Conservation (phyloP, 2,329 filamentous ascomycete species). For the Sporothrix brunneoviolacea region DNA sequence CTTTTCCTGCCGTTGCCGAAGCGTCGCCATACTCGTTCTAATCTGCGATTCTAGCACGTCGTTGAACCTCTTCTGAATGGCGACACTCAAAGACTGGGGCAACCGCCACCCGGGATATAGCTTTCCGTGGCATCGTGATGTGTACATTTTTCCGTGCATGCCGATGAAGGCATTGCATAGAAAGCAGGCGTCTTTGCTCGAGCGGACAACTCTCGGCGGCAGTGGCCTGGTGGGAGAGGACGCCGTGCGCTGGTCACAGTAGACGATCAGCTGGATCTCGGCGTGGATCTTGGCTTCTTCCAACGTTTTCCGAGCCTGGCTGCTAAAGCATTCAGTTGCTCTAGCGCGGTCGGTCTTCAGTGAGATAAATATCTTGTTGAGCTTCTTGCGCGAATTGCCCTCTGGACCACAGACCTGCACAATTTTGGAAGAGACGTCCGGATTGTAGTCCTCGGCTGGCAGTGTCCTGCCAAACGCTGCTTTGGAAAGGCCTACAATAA, state of each 20-base stretch:
- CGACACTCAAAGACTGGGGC: background rate
- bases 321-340: background rate
- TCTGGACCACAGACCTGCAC: background rate
- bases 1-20: background rate
- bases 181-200: constrained; percentile 4
- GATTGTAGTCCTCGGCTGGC: background rate
- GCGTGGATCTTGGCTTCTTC: constrained; percentile 5
- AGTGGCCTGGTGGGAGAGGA: no score
- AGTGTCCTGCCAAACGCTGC: background rate
- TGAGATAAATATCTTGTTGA: background rate
- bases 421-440: background rate
- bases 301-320: background rate
- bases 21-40: background rate
- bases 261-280: constrained; percentile 2
- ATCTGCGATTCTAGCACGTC: background rate
- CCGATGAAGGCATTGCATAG: background rate
- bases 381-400: background rate
- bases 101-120: constrained; percentile 7
- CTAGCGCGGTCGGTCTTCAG: background rate
- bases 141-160: background rate
- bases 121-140: background rate
- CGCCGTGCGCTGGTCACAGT: background rate
- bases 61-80: background rate
- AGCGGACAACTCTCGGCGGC: constrained; percentile 3
- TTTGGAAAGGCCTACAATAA: background rate